Evolutionary conservation across 2,329 filamentous ascomycete genomes (phyloP).

Genomic region (Penicillium sp.): DNA sequence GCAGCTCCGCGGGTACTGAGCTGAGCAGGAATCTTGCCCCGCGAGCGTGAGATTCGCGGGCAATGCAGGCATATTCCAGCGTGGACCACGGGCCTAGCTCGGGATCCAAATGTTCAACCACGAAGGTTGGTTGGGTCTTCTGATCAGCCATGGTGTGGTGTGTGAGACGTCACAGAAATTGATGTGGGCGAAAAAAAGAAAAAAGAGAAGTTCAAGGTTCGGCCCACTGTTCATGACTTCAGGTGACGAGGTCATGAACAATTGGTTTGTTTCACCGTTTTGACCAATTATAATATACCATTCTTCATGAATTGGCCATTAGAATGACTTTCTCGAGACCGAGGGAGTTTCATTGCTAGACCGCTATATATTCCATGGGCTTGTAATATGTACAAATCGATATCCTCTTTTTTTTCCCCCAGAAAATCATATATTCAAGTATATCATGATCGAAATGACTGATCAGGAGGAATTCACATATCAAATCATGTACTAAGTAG

Average conservation of each 20-base stretch:
- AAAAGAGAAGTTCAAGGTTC: conserved; percentile 2
- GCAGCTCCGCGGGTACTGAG: conserved; percentile 69
- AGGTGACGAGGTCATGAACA: background rate
- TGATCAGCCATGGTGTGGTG: background rate
- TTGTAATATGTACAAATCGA: too few species aligned
- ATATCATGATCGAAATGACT: too few species aligned
- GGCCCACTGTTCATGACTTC: conserved; percentile 1
- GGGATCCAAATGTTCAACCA: conserved; percentile 94
- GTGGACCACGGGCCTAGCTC: conserved; percentile 93
- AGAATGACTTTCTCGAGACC: background rate
- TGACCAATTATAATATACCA: background rate
- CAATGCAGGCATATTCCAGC: conserved; percentile 87
- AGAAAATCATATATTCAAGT: too few species aligned
- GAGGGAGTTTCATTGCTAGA: too few species aligned
- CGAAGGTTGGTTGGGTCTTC: conserved; percentile 58
- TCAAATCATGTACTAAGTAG: too few species aligned
- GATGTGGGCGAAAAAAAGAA: background rate
- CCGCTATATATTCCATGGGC: too few species aligned
- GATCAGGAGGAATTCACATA: too few species aligned
- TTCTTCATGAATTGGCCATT: background rate
- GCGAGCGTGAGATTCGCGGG: conserved; percentile 69
- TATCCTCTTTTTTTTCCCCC: too few species aligned
- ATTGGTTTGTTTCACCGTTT: background rate
- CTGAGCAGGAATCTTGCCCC: conserved; percentile 75
- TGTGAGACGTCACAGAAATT: background rate